phyloP scores from a whole-genome alignment of 2,329 filamentous ascomycete species.

The Penicillium capsulatum region DNA sequence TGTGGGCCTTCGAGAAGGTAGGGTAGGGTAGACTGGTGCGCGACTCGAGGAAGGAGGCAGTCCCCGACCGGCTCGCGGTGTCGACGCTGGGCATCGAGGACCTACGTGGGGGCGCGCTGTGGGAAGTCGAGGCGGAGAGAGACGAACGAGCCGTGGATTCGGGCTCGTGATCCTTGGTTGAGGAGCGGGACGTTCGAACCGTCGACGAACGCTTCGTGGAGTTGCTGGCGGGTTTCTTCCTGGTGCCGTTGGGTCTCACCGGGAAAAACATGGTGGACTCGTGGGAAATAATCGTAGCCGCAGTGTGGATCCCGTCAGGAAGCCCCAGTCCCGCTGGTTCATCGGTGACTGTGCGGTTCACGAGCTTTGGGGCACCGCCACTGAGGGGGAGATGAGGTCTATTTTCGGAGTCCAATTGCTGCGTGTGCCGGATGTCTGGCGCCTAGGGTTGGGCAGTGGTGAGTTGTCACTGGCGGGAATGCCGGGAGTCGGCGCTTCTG shows the following conservation, averaged over 20 bases:
- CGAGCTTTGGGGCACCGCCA: conserved; percentile 3
- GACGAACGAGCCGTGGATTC: conserved; percentile 31
- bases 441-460: conserved; percentile 26
- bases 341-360: conserved; percentile 11
- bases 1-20: conserved; percentile 82
- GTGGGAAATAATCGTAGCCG: conserved; percentile 24
- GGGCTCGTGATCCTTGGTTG: conserved; percentile 34
- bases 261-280: conserved; percentile 37
- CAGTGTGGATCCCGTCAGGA: conserved; percentile 23
- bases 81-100: conserved; percentile 55
- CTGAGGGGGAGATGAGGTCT: conserved; percentile 13
- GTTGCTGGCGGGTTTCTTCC: conserved; percentile 27
- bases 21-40: conserved; percentile 66
- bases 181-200: conserved; percentile 28
- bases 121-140: conserved; percentile 24
- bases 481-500: conserved; percentile 26
- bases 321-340: conserved; percentile 17
- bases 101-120: conserved; percentile 24
- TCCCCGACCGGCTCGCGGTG: conserved; percentile 29
- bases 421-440: conserved; percentile 24
- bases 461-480: conserved; percentile 25
- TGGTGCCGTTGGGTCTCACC: conserved; percentile 35
- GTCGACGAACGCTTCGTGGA: conserved; percentile 29
- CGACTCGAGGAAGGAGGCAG: conserved; percentile 42
- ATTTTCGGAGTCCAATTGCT: conserved; percentile 18